Percentiles rank a stretch among this genome's conserved stretches.
Evolutionary conservation across 2,329 filamentous ascomycete genomes (phyloP).

Genomic region (Dactylellina parvicollis): DNA sequence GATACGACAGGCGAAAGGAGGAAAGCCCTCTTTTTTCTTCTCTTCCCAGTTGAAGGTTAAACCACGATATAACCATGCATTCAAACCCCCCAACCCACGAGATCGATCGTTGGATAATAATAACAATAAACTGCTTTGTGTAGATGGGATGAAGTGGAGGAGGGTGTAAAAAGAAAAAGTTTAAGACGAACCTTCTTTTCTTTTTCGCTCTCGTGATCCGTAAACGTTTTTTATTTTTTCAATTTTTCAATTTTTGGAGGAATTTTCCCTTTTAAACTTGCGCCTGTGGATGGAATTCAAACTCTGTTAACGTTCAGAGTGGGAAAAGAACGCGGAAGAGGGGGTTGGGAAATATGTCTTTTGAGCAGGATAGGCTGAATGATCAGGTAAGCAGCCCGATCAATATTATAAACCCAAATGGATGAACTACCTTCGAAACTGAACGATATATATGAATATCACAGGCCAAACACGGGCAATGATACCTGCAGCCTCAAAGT

Average conservation of each 20-base stretch:
- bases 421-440: conserved; percentile 18
- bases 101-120: conserved; percentile 43
- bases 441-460: conserved; percentile 22
- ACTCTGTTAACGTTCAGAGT: conserved; percentile 30
- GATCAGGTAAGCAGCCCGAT: conserved; percentile 53
- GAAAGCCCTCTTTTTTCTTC: neutral
- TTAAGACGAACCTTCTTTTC: conserved; percentile 49
- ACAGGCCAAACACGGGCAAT: conserved; percentile 48
- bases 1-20: conserved; percentile 33
- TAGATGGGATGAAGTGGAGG: conserved; percentile 22
- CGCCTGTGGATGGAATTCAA: conserved; percentile 29
- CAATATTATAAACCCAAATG: conserved; percentile 49
- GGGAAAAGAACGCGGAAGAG: conserved; percentile 49
- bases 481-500: conserved; percentile 13
- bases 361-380: conserved; percentile 50
- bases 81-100: conserved; percentile 28
- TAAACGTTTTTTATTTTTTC: conserved; percentile 27
- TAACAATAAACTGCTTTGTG: neutral
- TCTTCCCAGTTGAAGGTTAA: conserved; percentile 6
- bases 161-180: conserved; percentile 24
- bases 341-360: conserved; percentile 47
- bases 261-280: conserved; percentile 25
- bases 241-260: conserved; percentile 17
- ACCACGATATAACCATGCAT: conserved; percentile 41
- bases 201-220: conserved; percentile 15